These are phyloP conservation scores for Aspergillus pseudonomiae DNA, from an alignment of 2,329 filamentous ascomycete genomes.

Conservation along the genomic window DNA sequence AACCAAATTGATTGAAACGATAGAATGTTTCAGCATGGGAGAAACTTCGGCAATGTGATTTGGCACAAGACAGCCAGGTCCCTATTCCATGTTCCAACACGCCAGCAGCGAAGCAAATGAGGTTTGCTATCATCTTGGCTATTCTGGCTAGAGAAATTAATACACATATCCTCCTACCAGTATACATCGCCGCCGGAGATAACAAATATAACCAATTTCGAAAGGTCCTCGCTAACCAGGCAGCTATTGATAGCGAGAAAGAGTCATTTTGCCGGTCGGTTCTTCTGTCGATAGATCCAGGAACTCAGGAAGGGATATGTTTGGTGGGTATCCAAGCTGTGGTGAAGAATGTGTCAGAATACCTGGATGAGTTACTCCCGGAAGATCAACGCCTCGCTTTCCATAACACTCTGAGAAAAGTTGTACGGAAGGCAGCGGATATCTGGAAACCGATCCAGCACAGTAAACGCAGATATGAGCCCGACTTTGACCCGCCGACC, in stretches of 20 bases:
- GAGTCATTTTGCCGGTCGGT: not conserved
- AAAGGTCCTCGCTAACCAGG: not conserved
- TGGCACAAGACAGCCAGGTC: not conserved
- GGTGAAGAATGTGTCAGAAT: not conserved
- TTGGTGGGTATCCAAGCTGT: not conserved
- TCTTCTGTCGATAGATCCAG: not conserved
- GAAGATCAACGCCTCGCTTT: not conserved
- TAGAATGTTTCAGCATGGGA: not conserved
- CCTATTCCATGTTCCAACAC: not conserved
- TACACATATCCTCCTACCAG: not conserved
- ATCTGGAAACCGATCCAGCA: not conserved
- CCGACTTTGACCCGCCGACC: not conserved
- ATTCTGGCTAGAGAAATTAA: not conserved
- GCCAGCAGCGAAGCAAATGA: not conserved
- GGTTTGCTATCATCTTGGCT: not conserved
- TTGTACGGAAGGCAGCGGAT: not conserved
- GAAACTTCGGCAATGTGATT: not conserved
- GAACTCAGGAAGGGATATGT: not conserved
- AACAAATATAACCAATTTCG: not conserved
- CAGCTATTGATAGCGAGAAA: not conserved
- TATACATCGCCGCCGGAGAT: not conserved
- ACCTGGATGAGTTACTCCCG: not conserved
- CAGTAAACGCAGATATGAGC: not conserved
- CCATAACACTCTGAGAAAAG: not conserved
- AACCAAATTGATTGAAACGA: not conserved